phyloP scores from a whole-genome alignment of 305 asterid genomes.

The Ajuga reptans region DNA sequence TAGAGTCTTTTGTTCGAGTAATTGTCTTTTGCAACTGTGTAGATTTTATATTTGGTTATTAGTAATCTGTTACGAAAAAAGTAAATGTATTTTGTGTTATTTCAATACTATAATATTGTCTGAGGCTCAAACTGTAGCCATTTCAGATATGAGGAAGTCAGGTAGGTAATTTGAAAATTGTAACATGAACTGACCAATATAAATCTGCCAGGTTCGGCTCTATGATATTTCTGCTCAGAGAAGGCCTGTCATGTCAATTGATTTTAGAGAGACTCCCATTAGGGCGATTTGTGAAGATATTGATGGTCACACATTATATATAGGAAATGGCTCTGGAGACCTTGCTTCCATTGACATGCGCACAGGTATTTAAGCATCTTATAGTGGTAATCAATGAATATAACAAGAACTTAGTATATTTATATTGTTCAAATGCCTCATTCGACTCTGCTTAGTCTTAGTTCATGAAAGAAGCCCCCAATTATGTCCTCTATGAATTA shows the following conservation, averaged over 20 bases:
- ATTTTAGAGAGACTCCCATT: conserved; percentile 79
- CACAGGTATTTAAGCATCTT: conserved; percentile 46
- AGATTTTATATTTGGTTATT: not conserved
- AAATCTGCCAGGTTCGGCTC: conserved; percentile 60
- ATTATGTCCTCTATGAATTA: too few relatives aligned
- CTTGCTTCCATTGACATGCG: conserved; percentile 87
- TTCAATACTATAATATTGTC: not conserved
- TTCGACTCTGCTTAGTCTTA: not conserved
- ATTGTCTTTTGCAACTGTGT: not conserved
- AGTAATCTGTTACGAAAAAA: not conserved
- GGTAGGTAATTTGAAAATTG: not conserved
- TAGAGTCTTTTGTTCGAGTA: not conserved
- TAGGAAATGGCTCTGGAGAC: conserved; percentile 93
- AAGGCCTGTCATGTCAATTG: conserved; percentile 78
- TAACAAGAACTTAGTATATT: not conserved
- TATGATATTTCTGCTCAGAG: conserved; percentile 92
- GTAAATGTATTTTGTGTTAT: not conserved
- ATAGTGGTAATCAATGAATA: not conserved
- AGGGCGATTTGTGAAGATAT: conserved; percentile 68
- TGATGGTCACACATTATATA: conserved; percentile 68
- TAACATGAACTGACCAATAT: conserved; percentile 6
- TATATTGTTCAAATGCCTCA: not conserved
- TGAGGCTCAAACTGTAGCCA: not conserved
- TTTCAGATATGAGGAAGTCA: not conserved
- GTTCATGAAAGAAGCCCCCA: too few relatives aligned